Conservation (phyloP, 2,329 filamentous ascomycete species). For the Apiospora arundinis region DNA sequence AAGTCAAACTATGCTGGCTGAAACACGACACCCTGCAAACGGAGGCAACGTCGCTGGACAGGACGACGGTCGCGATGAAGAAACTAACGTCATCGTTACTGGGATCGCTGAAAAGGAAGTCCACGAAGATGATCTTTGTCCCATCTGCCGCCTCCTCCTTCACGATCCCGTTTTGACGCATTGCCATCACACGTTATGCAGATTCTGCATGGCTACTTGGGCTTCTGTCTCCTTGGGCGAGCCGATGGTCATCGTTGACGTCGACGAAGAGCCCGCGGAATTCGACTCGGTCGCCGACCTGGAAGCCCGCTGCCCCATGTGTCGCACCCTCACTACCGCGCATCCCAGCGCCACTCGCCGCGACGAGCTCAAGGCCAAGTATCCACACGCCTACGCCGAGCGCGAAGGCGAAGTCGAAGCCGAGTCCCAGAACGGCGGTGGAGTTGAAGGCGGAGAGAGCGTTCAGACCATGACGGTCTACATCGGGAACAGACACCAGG, state of each 20-base stretch:
- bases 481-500: conserved; percentile 49
- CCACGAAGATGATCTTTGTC: conserved; percentile 50
- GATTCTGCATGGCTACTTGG: conserved; percentile 53
- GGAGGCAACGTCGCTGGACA: too few species aligned
- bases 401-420: conserved; percentile 37
- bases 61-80: not conserved
- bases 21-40: too few species aligned
- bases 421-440: conserved; percentile 33
- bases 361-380: conserved; percentile 39
- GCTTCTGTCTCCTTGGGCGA: conserved; percentile 46
- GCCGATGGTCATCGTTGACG: conserved; percentile 45
- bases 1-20: not conserved
- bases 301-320: conserved; percentile 53
- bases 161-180: conserved; percentile 47
- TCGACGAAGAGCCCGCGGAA: conserved; percentile 41
- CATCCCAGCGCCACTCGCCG: conserved; percentile 35
- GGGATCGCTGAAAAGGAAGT: conserved; percentile 13
- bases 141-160: conserved; percentile 51
- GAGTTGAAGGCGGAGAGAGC: conserved; percentile 23
- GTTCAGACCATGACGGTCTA: conserved; percentile 49
- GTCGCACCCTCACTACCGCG: conserved; percentile 46
- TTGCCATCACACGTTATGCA: conserved; percentile 51
- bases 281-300: conserved; percentile 35
- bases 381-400: conserved; percentile 43
- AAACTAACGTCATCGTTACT: too few species aligned